Evolutionary conservation across 148 eudicot genomes (phyloP).

Genomic region (Cornus controversa): DNA sequence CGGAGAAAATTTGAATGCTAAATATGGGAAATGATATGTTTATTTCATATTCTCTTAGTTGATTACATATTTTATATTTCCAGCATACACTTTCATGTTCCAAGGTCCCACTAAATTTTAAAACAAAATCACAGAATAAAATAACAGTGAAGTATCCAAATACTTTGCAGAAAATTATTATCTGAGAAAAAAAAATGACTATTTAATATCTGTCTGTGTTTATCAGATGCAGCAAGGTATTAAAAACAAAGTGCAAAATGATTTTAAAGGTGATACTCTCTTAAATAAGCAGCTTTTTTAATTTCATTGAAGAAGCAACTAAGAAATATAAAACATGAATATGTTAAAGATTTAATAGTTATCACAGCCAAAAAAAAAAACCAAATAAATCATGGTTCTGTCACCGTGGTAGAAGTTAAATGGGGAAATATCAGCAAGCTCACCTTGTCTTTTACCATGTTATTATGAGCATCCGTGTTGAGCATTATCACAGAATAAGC

Average conservation of each 20-base stretch:
- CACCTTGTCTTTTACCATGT: conserved; percentile 97
- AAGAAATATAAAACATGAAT: not conserved
- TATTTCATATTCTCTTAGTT: not conserved
- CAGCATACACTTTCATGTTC: not conserved
- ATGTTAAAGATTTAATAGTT: not conserved
- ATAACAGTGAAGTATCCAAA: not conserved
- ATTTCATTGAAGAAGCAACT: not conserved
- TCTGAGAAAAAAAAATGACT: not conserved
- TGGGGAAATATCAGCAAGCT: conserved; percentile 18
- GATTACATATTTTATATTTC: not conserved
- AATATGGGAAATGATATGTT: not conserved
- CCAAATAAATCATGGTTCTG: not conserved
- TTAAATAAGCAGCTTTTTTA: not conserved
- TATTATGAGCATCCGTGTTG: conserved; percentile 98
- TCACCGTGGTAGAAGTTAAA: not conserved
- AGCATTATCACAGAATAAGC: conserved; percentile 99
- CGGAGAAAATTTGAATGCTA: not conserved
- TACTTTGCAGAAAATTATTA: not conserved
- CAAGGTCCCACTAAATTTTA: not conserved
- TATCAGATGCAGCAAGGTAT: not conserved
- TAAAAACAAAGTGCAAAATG: not conserved
- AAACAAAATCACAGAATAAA: not conserved
- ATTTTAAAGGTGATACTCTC: not conserved
- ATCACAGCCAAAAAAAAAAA: not conserved
- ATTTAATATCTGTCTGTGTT: not conserved